A percentile compares a stretch with the other conserved stretches of the same genome.
These are phyloP conservation scores for Fusarium algeriense DNA, from an alignment of 2,329 filamentous ascomycete genomes.

Conservation along the genomic window DNA sequence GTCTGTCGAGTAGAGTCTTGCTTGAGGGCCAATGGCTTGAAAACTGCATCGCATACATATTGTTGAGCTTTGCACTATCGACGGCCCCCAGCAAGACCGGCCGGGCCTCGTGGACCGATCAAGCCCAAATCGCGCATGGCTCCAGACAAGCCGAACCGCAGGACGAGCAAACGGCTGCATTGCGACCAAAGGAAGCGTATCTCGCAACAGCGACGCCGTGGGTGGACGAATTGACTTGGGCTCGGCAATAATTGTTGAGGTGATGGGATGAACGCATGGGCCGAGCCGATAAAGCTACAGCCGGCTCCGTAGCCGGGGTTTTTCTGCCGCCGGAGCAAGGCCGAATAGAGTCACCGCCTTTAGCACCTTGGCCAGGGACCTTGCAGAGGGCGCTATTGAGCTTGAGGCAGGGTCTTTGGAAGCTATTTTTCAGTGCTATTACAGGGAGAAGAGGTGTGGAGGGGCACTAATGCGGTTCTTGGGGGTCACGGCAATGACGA, in stretches of 20 bases:
- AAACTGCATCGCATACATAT: constrained; percentile 42
- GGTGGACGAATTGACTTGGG: constrained; percentile 18
- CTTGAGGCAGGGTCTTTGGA: constrained; percentile 13
- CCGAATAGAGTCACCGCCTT: constrained; percentile 40
- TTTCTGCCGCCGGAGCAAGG: constrained; percentile 43
- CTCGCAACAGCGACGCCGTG: constrained; percentile 29
- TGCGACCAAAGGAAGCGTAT: constrained; percentile 29
- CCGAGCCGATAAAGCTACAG: constrained; percentile 43
- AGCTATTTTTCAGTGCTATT: constrained; percentile 11
- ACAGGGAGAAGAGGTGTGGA: constrained; percentile 36
- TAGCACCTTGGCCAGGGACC: background rate
- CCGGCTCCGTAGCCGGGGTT: constrained; percentile 41
- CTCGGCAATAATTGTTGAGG: constrained; percentile 37
- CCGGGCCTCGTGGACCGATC: constrained; percentile 38
- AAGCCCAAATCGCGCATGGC: constrained; percentile 46
- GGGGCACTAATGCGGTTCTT: constrained; percentile 22
- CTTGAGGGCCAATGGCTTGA: constrained; percentile 37
- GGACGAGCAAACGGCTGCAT: constrained; percentile 55
- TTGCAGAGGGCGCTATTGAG: constrained; percentile 6
- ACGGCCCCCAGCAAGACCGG: constrained; percentile 32
- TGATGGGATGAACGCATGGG: constrained; percentile 34
- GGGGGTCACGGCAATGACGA: constrained; percentile 39
- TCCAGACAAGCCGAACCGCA: constrained; percentile 48
- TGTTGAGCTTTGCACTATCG: constrained; percentile 27
- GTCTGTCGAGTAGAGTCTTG: constrained; percentile 48